A percentile compares a stretch with the other conserved stretches of the same genome.
Conservation (phyloP, 2,329 filamentous ascomycete species). For the Dactylonectria estremocensis region DNA sequence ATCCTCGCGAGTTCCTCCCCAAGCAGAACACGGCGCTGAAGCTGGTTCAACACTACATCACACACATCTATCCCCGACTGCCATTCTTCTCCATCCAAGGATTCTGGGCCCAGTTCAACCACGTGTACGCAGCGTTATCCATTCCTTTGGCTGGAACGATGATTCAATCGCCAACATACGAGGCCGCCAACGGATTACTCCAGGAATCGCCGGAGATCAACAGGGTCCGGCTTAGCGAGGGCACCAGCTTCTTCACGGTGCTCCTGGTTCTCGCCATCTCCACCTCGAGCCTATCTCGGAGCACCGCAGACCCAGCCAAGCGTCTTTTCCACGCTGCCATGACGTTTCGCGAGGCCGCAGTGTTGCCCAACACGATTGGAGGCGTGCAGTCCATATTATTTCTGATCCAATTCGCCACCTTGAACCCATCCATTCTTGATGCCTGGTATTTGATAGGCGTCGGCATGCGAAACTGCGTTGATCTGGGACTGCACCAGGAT, state of each 20-base stretch:
- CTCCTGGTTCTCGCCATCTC: conserved; percentile 44
- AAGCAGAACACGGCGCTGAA: conserved; percentile 36
- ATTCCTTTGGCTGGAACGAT: background rate
- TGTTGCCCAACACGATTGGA: conserved; percentile 43
- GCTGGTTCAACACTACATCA: conserved; percentile 44
- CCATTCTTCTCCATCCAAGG: conserved; percentile 47
- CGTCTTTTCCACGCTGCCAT: conserved; percentile 43
- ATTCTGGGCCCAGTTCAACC: conserved; percentile 46
- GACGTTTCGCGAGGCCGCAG: conserved; percentile 43
- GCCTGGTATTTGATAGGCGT: conserved; percentile 46
- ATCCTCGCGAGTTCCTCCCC: conserved; percentile 28
- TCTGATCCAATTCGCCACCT: conserved; percentile 45
- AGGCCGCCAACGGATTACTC: background rate
- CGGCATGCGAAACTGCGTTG: conserved; percentile 45
- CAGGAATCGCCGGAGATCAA: conserved; percentile 7
- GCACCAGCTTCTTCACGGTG: conserved; percentile 43
- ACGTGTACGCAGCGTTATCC: conserved; percentile 34
- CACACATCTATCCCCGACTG: conserved; percentile 44
- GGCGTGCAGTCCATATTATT: conserved; percentile 46
- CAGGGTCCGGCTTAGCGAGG: conserved; percentile 23
- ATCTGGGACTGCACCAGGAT: conserved; percentile 45
- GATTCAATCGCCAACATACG: conserved; percentile 13
- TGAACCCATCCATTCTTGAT: conserved; percentile 44
- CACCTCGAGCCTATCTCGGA: conserved; percentile 44
- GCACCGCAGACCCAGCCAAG: conserved; percentile 41